phyloP scores from a whole-genome alignment of 306 rosid genomes.

The Myrica gale region DNA sequence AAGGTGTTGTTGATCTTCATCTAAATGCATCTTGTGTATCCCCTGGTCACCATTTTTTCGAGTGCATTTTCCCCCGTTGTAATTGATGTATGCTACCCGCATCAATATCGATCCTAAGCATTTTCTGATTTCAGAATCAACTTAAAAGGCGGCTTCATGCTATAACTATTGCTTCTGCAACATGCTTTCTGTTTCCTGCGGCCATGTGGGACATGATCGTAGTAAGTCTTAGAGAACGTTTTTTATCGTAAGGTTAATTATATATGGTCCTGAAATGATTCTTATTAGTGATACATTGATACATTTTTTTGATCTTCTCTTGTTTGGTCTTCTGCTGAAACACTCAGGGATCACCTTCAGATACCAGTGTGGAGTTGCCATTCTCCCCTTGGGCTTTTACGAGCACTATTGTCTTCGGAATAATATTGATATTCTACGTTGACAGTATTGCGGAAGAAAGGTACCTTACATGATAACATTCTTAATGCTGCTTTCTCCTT shows the following conservation, averaged over 20 bases:
- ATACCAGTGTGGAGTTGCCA: constrained; percentile 56
- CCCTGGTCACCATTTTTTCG: constrained; percentile 20
- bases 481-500: background rate
- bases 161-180: constrained; percentile 88
- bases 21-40: constrained; percentile 11
- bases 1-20: constrained; percentile 58
- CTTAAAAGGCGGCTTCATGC: constrained; percentile 94
- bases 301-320: background rate
- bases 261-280: background rate
- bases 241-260: background rate
- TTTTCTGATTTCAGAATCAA: constrained; percentile 70
- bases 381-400: constrained; percentile 93
- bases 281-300: background rate
- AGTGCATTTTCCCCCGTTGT: constrained; percentile 13
- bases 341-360: constrained; percentile 80
- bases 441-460: constrained; percentile 96
- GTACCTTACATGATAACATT: constrained; percentile 35
- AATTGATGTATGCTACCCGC: constrained; percentile 11
- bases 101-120: constrained; percentile 24
- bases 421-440: constrained; percentile 80
- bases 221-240: constrained; percentile 46
- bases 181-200: constrained; percentile 92
- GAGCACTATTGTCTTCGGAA: constrained; percentile 84
- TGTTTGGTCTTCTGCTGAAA: constrained; percentile 19
- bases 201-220: constrained; percentile 96